phyloP scores from a whole-genome alignment of 1,284 basidiomycete species.

The Trametes pubescens region DNA sequence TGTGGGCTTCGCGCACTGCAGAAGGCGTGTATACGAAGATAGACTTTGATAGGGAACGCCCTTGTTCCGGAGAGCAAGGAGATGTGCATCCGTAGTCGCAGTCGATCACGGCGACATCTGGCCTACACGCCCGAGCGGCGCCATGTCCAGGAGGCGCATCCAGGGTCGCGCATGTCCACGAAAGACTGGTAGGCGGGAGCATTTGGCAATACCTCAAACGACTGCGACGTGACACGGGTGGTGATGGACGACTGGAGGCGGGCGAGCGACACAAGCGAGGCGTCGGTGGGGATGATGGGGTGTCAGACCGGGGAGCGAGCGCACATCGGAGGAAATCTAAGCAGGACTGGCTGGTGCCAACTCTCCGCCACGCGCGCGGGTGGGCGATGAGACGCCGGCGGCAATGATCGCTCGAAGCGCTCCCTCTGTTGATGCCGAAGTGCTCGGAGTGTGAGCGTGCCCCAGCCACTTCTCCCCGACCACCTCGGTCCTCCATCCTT shows the following conservation, averaged over 20 bases:
- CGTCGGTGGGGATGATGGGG: neutral
- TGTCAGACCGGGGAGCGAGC: constrained; percentile 15
- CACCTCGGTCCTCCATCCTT: constrained; percentile 27
- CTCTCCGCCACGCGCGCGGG: neutral
- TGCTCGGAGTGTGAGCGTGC: neutral
- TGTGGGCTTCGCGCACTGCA: constrained; percentile 15
- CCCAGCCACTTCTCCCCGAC: constrained; percentile 26
- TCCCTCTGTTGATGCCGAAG: constrained; percentile 31
- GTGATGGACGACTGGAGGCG: constrained; percentile 4
- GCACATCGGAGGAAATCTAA: constrained; percentile 27
- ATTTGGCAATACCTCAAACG: constrained; percentile 7
- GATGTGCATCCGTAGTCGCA: constrained; percentile 20
- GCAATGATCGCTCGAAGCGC: constrained; percentile 18
- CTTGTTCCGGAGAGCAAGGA: constrained; percentile 32
- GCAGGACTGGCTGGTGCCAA: neutral
- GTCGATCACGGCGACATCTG: constrained; percentile 19
- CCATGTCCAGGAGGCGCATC: neutral
- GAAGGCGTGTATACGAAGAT: constrained; percentile 17
- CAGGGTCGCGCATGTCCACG: neutral
- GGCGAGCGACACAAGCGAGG: neutral
- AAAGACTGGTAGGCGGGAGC: too few species aligned
- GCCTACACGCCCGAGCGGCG: constrained; percentile 12
- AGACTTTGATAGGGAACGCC: constrained; percentile 18
- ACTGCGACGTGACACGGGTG: neutral
- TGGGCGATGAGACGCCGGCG: constrained; percentile 24